Conservation (phyloP, 495 filamentous ascomycete species). For the Tuber calosporum region DNA sequence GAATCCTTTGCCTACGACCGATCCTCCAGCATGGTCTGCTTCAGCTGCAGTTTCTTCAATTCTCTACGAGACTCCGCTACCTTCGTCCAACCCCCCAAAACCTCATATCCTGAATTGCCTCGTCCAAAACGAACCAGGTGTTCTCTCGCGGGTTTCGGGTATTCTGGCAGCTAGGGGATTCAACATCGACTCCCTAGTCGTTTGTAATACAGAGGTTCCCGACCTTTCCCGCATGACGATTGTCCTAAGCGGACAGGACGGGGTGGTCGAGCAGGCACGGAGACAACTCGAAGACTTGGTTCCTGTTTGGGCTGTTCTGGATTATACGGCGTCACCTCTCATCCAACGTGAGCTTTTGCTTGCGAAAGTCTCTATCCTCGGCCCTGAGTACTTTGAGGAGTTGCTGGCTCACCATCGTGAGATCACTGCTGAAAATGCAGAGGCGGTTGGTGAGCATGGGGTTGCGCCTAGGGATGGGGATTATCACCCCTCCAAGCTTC, state of each 20-base stretch:
- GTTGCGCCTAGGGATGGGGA: conserved; percentile 45
- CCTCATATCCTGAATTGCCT: conserved; percentile 95
- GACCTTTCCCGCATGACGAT: conserved; percentile 98
- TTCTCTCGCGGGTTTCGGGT: conserved; percentile 89
- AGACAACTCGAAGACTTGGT: conserved; percentile 93
- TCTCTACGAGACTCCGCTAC: conserved; percentile 92
- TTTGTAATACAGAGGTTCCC: conserved; percentile 96
- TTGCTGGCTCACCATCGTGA: conserved; percentile 85
- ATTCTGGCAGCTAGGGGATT: conserved; percentile 94
- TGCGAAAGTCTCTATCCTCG: conserved; percentile 92
- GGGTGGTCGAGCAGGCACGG: conserved; percentile 94
- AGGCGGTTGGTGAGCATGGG: conserved; percentile 30
- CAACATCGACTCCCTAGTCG: conserved; percentile 97
- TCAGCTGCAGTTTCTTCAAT: conserved; percentile 94
- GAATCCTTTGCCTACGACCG: conserved; percentile 67
- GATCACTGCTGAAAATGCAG: conserved; percentile 48
- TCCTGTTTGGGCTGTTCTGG: conserved; percentile 94
- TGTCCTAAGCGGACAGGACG: conserved; percentile 89
- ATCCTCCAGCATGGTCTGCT: conserved; percentile 82
- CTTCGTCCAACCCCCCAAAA: conserved; percentile 76
- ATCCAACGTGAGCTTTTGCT: conserved; percentile 92
- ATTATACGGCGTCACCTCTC: conserved; percentile 87
- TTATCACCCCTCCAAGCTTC: conserved; percentile 81
- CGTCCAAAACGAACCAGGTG: conserved; percentile 97
- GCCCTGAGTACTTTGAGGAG: conserved; percentile 96